A percentile compares a stretch with the other conserved stretches of the same genome.
phyloP scores from a whole-genome alignment of 1,139 yeast species.

The Scheffersomyces lignicola region DNA sequence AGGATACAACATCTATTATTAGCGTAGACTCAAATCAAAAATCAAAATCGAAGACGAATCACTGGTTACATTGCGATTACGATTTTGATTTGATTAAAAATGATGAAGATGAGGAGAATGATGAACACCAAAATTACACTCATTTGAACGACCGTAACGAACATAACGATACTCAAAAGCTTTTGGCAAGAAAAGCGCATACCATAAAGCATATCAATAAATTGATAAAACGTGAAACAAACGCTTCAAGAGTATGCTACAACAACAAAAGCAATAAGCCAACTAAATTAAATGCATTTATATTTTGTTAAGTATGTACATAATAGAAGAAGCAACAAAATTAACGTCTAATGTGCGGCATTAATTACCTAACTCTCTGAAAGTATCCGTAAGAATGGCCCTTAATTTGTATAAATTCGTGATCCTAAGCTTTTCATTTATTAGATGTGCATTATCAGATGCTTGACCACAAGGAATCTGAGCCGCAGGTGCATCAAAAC shows the following conservation, averaged over 20 bases:
- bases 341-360: background rate
- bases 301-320: constrained; percentile 15
- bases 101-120: constrained; percentile 25
- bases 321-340: background rate
- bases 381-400: constrained; percentile 58
- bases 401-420: constrained; percentile 75
- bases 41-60: constrained; percentile 10
- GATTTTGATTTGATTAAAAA: constrained; percentile 30
- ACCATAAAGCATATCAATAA: constrained; percentile 27
- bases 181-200: constrained; percentile 11
- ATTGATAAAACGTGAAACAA: constrained; percentile 16
- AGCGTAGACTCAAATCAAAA: too few relatives aligned
- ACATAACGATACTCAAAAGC: background rate
- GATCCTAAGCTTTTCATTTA: constrained; percentile 80
- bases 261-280: constrained; percentile 24
- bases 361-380: constrained; percentile 36
- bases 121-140: constrained; percentile 7
- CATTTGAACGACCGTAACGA: constrained; percentile 9
- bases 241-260: constrained; percentile 29
- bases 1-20: too few relatives aligned
- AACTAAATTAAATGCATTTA: constrained; percentile 30
- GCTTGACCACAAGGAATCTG: constrained; percentile 97
- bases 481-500: constrained; percentile 84
- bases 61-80: constrained; percentile 42
- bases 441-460: constrained; percentile 90